phyloP scores from a whole-genome alignment of 2,329 filamentous ascomycete genomes.

The Dactylellina parvicollis region DNA sequence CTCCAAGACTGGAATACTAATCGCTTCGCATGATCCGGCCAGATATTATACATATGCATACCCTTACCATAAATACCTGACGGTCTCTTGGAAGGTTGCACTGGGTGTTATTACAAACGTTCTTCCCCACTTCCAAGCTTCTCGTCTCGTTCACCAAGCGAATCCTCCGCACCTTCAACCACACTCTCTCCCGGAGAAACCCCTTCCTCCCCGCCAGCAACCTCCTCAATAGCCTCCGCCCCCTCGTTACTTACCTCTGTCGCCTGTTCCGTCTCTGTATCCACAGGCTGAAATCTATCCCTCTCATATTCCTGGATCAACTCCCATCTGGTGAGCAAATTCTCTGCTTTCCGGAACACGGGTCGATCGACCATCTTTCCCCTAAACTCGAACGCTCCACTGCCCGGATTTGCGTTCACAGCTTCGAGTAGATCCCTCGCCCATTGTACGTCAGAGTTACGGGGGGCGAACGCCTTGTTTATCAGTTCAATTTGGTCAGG shows the following conservation, averaged over 20 bases:
- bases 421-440: slow-evolving; percentile 16
- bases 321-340: neutral
- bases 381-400: slow-evolving; percentile 37
- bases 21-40: too few species aligned
- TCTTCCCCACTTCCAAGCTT: neutral
- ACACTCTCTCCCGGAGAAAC: too few species aligned
- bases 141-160: neutral
- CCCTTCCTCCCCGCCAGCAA: too few species aligned
- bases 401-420: neutral
- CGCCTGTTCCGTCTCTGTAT: too few species aligned
- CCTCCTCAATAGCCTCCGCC: too few species aligned
- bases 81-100: too few species aligned
- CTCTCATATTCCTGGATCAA: slow-evolving; percentile 23
- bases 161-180: too few species aligned
- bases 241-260: too few species aligned
- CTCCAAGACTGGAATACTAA: too few species aligned
- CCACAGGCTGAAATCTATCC: slow-evolving; percentile 8
- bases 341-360: slow-evolving; percentile 38
- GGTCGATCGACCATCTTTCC: slow-evolving; percentile 50
- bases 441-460: neutral
- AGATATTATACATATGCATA: too few species aligned
- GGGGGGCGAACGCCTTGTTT: slow-evolving; percentile 25
- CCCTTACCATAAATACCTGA: too few species aligned
- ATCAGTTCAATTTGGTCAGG: slow-evolving; percentile 42
- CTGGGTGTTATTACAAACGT: neutral